Conservation (phyloP, 2,329 filamentous ascomycete genomes). For the Trichoderma sp. region DNA sequence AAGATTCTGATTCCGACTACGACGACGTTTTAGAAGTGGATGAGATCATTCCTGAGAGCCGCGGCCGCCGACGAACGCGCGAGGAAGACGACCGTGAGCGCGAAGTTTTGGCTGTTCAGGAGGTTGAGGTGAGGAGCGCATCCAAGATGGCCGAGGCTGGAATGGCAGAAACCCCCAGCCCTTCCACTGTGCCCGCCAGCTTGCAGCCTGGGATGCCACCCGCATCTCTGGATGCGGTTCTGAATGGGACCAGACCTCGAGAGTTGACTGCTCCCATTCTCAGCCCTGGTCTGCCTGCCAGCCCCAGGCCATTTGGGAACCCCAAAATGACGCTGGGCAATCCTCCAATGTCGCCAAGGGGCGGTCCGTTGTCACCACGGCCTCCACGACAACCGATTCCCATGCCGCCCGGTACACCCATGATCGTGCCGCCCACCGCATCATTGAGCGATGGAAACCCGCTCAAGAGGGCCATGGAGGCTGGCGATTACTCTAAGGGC, state of each 20-base stretch:
- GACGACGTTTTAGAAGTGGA: conserved; percentile 72
- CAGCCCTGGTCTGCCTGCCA: conserved; percentile 59
- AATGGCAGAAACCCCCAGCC: conserved; percentile 28
- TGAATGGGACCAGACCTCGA: conserved; percentile 39
- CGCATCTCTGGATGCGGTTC: conserved; percentile 52
- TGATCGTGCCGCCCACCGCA: conserved; percentile 45
- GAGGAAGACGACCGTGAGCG: conserved; percentile 83
- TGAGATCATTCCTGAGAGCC: conserved; percentile 57
- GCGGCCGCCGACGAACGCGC: conserved; percentile 78
- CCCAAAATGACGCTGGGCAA: conserved; percentile 52
- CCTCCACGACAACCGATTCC: conserved; percentile 71
- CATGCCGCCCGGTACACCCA: conserved; percentile 66
- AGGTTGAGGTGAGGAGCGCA: conserved; percentile 67
- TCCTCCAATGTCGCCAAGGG: conserved; percentile 65
- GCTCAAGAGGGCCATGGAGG: conserved; percentile 15
- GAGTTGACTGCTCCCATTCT: conserved; percentile 45
- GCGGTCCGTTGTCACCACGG: conserved; percentile 65
- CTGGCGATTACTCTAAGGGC: conserved; percentile 32
- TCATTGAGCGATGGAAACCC: conserved; percentile 14
- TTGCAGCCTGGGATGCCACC: conserved; percentile 40
- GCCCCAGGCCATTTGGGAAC: conserved; percentile 55
- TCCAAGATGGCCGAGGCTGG: conserved; percentile 67
- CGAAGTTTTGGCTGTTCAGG: conserved; percentile 63
- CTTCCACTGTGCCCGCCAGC: conserved; percentile 32
- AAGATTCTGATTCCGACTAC: conserved; percentile 76